A percentile compares a stretch with the other conserved stretches of the same genome.
These are phyloP conservation scores for Cutaneotrichosporon arboriforme DNA, from an alignment of 1,284 basidiomycete genomes.

Conservation along the genomic window DNA sequence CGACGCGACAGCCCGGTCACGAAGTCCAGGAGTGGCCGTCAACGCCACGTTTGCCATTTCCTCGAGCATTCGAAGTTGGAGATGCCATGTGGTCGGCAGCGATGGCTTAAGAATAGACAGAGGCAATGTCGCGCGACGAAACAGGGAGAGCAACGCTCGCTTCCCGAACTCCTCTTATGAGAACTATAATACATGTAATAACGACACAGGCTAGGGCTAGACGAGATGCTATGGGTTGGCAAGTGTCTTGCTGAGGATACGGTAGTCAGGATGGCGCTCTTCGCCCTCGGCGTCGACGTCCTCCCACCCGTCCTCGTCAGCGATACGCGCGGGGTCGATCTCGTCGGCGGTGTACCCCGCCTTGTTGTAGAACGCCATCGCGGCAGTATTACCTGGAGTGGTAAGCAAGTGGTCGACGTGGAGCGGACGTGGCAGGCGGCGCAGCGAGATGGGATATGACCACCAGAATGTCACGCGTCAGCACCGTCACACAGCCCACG, in stretches of 20 bases:
- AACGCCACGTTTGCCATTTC: no score
- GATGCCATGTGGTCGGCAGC: no score
- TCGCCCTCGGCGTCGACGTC: constrained; percentile 17
- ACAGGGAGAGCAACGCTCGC: no score
- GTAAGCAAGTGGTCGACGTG: background rate
- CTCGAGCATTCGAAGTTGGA: no score
- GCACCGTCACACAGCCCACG: background rate
- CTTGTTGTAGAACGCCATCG: constrained; percentile 33
- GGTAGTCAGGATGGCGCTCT: constrained; percentile 20
- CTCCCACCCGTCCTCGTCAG: constrained; percentile 24
- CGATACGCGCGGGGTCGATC: constrained; percentile 42
- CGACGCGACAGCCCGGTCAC: no score
- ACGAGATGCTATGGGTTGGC: no score
- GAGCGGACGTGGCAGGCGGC: background rate
- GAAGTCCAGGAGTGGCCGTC: no score
- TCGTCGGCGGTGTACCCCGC: constrained; percentile 40
- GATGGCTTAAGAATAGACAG: no score
- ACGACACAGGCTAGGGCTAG: constrained; percentile 6
- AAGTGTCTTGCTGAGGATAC: constrained; percentile 27
- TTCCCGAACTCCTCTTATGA: no score
- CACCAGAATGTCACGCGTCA: no score
- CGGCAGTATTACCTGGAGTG: constrained; percentile 29
- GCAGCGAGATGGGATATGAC: no score
- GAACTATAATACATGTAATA: background rate
- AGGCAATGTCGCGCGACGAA: no score